Conservation (phyloP, 148 eudicot genomes). For the Bassia scoparia region DNA sequence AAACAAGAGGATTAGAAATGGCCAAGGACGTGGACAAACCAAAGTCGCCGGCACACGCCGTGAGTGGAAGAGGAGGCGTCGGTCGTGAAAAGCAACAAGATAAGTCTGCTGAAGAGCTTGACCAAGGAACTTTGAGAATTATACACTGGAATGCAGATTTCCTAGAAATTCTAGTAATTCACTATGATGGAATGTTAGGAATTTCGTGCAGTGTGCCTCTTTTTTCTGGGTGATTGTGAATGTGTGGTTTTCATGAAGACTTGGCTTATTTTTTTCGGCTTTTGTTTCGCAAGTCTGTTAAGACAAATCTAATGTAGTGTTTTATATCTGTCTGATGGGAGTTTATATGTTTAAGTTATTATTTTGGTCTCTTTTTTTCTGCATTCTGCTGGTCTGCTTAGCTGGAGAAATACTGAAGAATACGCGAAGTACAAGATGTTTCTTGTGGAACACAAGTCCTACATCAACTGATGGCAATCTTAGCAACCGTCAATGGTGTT, state of each 20-base stretch:
- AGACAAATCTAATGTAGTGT: not conserved
- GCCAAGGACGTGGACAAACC: constrained; percentile 36
- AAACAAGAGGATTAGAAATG: constrained; percentile 47
- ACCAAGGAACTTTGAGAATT: constrained; percentile 79
- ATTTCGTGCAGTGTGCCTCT: not conserved
- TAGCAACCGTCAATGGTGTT: too few species aligned
- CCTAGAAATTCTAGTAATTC: constrained; percentile 7
- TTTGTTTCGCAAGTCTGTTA: constrained; percentile 4
- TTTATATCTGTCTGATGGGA: not conserved
- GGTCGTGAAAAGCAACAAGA: constrained; percentile 50
- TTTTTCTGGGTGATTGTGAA: constrained; percentile 11
- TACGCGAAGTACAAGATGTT: not conserved
- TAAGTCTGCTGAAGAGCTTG: constrained; percentile 80
- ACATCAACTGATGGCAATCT: not conserved
- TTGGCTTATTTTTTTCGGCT: not conserved
- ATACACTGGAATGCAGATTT: constrained; percentile 76
- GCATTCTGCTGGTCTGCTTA: not conserved
- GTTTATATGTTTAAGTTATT: not conserved
- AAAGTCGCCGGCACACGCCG: constrained; percentile 37
- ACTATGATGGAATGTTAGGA: not conserved
- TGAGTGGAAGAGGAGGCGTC: constrained; percentile 38
- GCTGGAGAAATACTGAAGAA: not conserved
- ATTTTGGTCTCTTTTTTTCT: not conserved
- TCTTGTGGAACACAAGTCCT: not conserved
- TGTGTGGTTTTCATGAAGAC: constrained; percentile 1